phyloP scores from a whole-genome alignment of 129 eudicot genomes.

The Pseudognaphalium luteoalbum region DNA sequence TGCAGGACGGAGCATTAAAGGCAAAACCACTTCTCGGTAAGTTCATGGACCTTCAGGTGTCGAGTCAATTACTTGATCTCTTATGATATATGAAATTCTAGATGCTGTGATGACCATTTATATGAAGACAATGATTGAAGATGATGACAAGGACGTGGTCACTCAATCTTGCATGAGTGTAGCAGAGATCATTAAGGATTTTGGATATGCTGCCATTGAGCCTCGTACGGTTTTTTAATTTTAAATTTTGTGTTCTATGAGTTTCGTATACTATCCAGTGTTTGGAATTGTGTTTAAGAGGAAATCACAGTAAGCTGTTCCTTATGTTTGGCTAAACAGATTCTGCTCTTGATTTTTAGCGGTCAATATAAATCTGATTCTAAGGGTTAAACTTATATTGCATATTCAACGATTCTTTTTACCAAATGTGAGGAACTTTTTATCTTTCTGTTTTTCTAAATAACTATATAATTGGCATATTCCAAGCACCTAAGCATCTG shows the following conservation, averaged over 20 bases:
- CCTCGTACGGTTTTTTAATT: slow-evolving; percentile 46
- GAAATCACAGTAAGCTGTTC: too few species aligned
- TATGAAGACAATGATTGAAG: slow-evolving; percentile 84
- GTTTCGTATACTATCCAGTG: not conserved
- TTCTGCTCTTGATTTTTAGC: too few species aligned
- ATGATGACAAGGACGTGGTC: slow-evolving; percentile 96
- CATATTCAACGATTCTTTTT: too few species aligned
- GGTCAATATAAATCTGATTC: too few species aligned
- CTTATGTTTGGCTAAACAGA: too few species aligned
- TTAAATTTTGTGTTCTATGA: not conserved
- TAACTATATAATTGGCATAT: not conserved
- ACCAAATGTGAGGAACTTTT: too few species aligned
- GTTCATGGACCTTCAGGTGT: slow-evolving; percentile 27
- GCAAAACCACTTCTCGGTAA: slow-evolving; percentile 71
- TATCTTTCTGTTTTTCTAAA: not conserved
- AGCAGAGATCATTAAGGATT: slow-evolving; percentile 67
- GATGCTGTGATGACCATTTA: slow-evolving; percentile 83
- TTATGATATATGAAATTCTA: slow-evolving; percentile 27
- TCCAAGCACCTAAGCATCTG: not conserved
- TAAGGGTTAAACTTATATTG: too few species aligned
- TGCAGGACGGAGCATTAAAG: slow-evolving; percentile 68
- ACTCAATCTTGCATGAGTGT: slow-evolving; percentile 91
- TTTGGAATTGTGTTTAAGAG: not conserved
- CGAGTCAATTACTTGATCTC: not conserved
- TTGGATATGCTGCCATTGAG: slow-evolving; percentile 70